Evolutionary conservation across 257 asterid species (phyloP).

Genomic region (Fraxinus cuspidata): DNA sequence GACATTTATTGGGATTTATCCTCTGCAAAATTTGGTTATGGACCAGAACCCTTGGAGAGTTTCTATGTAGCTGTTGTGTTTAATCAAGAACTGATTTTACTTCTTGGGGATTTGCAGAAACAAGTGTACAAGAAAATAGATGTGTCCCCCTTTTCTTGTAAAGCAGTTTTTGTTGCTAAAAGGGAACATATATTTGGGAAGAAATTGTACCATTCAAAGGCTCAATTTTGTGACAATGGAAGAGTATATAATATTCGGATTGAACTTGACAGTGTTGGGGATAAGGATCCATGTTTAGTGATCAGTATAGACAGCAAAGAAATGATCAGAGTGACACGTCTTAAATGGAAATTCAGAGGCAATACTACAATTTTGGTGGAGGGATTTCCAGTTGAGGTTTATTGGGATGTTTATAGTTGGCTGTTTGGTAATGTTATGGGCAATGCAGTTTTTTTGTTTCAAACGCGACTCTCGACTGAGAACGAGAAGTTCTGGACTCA

Average conservation of each 20-base stretch:
- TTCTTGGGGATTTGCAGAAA: constrained; percentile 51
- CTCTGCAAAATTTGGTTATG: constrained; percentile 56
- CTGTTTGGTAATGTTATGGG: constrained; percentile 47
- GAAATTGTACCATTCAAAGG: constrained; percentile 46
- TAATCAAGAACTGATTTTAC: constrained; percentile 49
- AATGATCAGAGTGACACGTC: constrained; percentile 49
- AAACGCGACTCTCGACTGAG: constrained; percentile 24
- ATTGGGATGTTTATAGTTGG: constrained; percentile 82
- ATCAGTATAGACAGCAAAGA: constrained; percentile 48
- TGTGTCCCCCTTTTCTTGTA: constrained; percentile 24
- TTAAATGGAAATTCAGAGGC: constrained; percentile 74
- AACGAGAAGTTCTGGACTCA: constrained; percentile 27
- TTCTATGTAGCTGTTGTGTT: constrained; percentile 50
- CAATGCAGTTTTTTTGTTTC: constrained; percentile 66
- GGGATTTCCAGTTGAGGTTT: constrained; percentile 57
- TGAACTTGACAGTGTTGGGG: constrained; percentile 45
- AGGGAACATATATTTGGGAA: constrained; percentile 64
- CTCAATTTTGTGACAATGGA: constrained; percentile 54
- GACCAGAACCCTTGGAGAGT: constrained; percentile 67
- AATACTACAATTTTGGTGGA: constrained; percentile 61
- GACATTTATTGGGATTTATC: constrained; percentile 71
- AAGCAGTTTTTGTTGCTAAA: constrained; percentile 45
- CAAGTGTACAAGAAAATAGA: constrained; percentile 47
- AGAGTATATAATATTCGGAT: constrained; percentile 48
- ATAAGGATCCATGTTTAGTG: constrained; percentile 40